phyloP scores from a whole-genome alignment of 106 monocot species.

The Dendrobium officinale region DNA sequence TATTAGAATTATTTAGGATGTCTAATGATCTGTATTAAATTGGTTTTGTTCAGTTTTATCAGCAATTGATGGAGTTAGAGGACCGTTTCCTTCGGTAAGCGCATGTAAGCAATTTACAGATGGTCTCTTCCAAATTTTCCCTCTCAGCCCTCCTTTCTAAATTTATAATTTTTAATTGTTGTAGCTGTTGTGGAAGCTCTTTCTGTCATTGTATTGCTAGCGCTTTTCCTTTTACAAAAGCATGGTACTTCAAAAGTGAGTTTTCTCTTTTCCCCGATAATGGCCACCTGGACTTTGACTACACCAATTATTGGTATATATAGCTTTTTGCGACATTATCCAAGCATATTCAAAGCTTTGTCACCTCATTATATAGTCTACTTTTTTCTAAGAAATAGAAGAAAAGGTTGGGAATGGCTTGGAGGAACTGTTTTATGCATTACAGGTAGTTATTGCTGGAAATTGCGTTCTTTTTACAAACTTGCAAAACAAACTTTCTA shows the following conservation, averaged over 20 bases:
- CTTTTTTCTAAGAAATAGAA: slow-evolving; percentile 58
- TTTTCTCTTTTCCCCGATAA: slow-evolving; percentile 83
- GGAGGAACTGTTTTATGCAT: slow-evolving; percentile 78
- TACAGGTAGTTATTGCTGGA: slow-evolving; percentile 38
- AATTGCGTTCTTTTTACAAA: not conserved
- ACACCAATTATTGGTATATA: slow-evolving; percentile 78
- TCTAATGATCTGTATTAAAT: not conserved
- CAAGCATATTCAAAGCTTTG: slow-evolving; percentile 59
- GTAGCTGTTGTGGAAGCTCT: slow-evolving; percentile 54
- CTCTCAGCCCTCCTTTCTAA: too few species aligned
- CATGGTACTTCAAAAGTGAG: slow-evolving; percentile 67
- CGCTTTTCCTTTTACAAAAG: slow-evolving; percentile 65
- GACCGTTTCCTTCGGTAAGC: slow-evolving; percentile 51
- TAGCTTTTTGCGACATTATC: slow-evolving; percentile 51
- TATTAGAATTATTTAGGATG: not conserved
- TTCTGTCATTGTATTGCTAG: slow-evolving; percentile 48
- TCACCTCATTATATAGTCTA: slow-evolving; percentile 65
- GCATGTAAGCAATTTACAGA: slow-evolving; percentile 27
- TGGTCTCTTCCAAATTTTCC: too few species aligned
- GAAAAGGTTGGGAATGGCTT: slow-evolving; percentile 58
- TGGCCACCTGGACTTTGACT: slow-evolving; percentile 68
- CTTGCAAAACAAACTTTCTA: not conserved
- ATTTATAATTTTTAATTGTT: not conserved
- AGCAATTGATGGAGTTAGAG: slow-evolving; percentile 71
- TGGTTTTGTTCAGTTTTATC: slow-evolving; percentile 47